Evolutionary conservation across 495 filamentous ascomycete genomes (phyloP), one percentile per base, ranked within the genome.

Genomic region (Annulohypoxylon stygium): DNA sequence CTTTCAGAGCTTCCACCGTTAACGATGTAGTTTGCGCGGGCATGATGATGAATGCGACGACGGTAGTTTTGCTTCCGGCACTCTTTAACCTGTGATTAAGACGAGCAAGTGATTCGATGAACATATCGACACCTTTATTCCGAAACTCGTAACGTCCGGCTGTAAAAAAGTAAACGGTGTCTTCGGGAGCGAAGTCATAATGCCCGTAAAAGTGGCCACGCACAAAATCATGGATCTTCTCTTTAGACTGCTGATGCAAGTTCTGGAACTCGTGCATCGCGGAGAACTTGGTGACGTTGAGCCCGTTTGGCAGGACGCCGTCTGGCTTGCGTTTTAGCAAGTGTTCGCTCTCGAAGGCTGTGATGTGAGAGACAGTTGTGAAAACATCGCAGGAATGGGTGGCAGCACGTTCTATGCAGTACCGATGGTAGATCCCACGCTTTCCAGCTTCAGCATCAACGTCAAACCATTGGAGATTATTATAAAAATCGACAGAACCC

Each of bases 201-300:
- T 98, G 95, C 5, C 96, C 96, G 76, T 98, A 98, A 84, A 99
- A 99, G 79, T 99, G 96, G 2, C 96, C 96, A 39, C 97, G 93
- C 26, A 98, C 94, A 77, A 99, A 99, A 79, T 98, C 97, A 76
- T 97, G 92, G 78, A 99, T 98, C 85, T 97, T 97, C 82, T 96
- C 92, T 82, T 98, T 98, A 48, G 93, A 89, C 81, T 96, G 93
- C 74, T 96, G 93, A 81, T 99, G 96, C 67, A 99, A 85, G 76
- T 99, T 99, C 80, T 99, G 96, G 86, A 99, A 99, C 82, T 99
- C 96, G 83, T 99, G 96, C 81, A 97, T 95, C 6, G 96, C 96
- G 37, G 94, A 93, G 83, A 99, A 99, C 78, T 99, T 99, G 82
- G 97, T 97, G 65, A 99, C 96, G 75, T 99, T 99, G 77, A 99